Conservation (phyloP, 768 basidiomycete genomes). For the Rhodotorula sphaerocarpa region DNA sequence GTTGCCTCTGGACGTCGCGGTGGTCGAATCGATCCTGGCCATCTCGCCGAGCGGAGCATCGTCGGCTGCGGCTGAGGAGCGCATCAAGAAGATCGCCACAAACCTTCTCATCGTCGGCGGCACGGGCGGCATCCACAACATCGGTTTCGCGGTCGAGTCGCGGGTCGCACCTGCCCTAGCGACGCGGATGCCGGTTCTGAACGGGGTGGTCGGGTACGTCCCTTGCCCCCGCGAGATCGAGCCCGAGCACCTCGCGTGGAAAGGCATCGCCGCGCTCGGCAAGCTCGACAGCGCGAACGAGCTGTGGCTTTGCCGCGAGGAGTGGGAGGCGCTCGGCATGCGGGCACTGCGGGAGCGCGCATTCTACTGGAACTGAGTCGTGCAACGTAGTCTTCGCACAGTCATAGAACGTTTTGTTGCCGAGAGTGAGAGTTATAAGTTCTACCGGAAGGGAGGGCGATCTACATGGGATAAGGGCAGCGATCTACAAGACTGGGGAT, state of each 20-base stretch:
- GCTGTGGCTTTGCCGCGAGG: slow-evolving; percentile 73
- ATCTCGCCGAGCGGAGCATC: slow-evolving; percentile 48
- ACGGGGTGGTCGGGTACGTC: slow-evolving; percentile 64
- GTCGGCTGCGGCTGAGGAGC: slow-evolving; percentile 57
- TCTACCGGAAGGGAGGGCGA: background rate
- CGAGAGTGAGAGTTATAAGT: background rate
- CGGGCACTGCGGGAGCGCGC: slow-evolving; percentile 44
- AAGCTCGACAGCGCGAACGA: slow-evolving; percentile 86
- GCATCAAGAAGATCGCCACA: slow-evolving; percentile 77
- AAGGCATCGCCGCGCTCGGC: slow-evolving; percentile 81
- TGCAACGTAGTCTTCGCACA: background rate
- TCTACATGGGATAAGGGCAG: background rate
- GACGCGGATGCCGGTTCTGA: slow-evolving; percentile 32
- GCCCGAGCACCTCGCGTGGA: slow-evolving; percentile 83
- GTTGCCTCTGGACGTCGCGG: slow-evolving; percentile 81
- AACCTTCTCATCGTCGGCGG: slow-evolving; percentile 84
- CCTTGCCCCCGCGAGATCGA: slow-evolving; percentile 92
- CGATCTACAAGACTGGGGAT: too few relatives aligned
- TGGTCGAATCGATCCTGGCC: slow-evolving; percentile 82
- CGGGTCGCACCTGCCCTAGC: slow-evolving; percentile 75
- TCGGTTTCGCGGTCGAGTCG: slow-evolving; percentile 78
- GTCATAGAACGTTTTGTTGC: too few relatives aligned
- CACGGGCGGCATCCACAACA: slow-evolving; percentile 66
- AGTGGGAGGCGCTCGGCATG: slow-evolving; percentile 55
- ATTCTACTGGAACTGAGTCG: slow-evolving; percentile 31